Conservation (phyloP, 2,329 filamentous ascomycete species). For the Colletotrichum graminicola region DNA sequence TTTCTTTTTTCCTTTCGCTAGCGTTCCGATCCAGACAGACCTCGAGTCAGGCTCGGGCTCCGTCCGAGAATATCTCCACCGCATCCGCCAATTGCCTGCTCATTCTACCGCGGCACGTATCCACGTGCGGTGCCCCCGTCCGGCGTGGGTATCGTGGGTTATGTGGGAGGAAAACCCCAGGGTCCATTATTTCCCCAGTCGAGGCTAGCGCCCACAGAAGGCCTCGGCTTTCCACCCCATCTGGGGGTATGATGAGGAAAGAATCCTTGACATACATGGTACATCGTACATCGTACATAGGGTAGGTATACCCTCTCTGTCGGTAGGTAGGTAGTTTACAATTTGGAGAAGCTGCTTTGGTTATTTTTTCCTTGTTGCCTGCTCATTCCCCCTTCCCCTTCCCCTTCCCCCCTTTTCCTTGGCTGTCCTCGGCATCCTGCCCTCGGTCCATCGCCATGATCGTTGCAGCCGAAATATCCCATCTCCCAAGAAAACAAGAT, state of each 20-base stretch:
- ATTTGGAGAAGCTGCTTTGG: background rate
- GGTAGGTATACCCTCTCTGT: no score
- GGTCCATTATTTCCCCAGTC: conserved; percentile 37
- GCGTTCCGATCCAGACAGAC: conserved; percentile 26
- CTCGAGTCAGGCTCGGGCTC: conserved; percentile 36
- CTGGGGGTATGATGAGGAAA: conserved; percentile 34
- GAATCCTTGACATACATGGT: background rate
- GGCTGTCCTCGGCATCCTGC: conserved; percentile 15
- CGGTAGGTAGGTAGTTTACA: no score
- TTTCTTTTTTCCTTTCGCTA: background rate
- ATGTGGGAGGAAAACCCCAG: conserved; percentile 23
- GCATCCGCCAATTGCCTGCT: conserved; percentile 14
- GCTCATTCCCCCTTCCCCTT: background rate
- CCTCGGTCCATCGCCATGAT: background rate
- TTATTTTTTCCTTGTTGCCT: background rate
- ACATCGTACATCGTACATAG: no score
- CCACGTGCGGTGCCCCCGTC: background rate
- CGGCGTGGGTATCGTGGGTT: conserved; percentile 5
- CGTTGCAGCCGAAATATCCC: no score
- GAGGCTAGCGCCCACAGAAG: conserved; percentile 26
- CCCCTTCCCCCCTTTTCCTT: background rate
- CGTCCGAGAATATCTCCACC: conserved; percentile 39
- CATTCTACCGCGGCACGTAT: background rate
- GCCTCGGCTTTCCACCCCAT: conserved; percentile 39
- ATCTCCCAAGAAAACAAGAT: no score